Evolutionary conservation across 176 grass and related monocot species (phyloP), one percentile per base, ranked within the genome.

Genomic region (Calamus simplicifolius): DNA sequence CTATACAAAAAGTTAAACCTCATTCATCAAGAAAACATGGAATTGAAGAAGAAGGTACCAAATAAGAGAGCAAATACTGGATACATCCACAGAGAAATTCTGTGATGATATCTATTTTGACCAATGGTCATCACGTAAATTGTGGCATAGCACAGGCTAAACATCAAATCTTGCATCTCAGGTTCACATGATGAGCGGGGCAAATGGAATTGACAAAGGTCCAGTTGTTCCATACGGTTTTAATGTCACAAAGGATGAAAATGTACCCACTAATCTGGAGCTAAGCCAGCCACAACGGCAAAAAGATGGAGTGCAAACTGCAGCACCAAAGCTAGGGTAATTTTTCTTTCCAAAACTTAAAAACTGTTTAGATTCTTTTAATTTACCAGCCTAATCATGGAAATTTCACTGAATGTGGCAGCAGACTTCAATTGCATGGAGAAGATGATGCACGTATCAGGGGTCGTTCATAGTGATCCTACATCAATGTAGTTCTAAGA

Each of bases 21-120:
- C 27, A 62, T 74, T 56, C 17, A 25, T 62, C 69, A 62, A 62
- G 77, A 74, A 69, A 80, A 74, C 28, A 56, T 50, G 4, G 56
- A 80, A 27, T 59, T 74, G 29, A 54, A 56, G 53, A 58, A 56
- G 29, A 80, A 80, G 77, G 77, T 80, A 73, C 27, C 49, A 14
- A 49, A 29, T 23, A 60, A 15, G 5, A 73, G 28, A 4, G 56
- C 38, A 2, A 23, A 43, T 43, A 43, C 69, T 6, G 50, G 12
- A 51, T 27, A 50, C 12, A 14, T 49, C 14, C 21, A 50, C 21
- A 50, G 4, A 66, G 27, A 63, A 62, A 16, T 27, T 29, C 35
- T 60, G 27, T 30, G 52, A 69, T 13, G 16, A 62, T 12, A 62
- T 69, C 66, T 15, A 23, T 19, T 56, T 14, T n/a, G 13, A 35